A percentile compares a stretch with the other conserved stretches of the same genome.
These are phyloP conservation scores for Furcasterigmium furcatum DNA, from an alignment of 2,329 filamentous ascomycete genomes.

Conservation along the genomic window DNA sequence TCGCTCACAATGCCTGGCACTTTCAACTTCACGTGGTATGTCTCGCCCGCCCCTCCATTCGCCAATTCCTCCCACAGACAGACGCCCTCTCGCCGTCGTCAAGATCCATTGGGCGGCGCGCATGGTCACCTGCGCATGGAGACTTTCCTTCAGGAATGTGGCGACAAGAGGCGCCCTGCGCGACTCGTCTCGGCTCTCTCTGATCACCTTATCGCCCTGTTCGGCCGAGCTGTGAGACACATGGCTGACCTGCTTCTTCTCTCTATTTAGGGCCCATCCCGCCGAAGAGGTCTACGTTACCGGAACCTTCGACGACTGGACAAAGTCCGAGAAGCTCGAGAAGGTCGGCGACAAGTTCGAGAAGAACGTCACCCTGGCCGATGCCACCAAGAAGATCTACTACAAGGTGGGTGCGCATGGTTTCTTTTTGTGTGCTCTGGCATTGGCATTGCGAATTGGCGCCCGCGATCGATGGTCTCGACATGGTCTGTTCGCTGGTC, in stretches of 20 bases:
- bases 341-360: conserved; percentile 71
- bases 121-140: neutral
- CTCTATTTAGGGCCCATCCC: conserved; percentile 68
- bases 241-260: conserved; percentile 7
- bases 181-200: too few relatives aligned
- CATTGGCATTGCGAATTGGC: neutral
- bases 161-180: too few relatives aligned
- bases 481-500: neutral
- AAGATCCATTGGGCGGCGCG: neutral
- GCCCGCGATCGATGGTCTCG: neutral
- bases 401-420: conserved; percentile 71
- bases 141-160: neutral
- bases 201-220: too few relatives aligned
- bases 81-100: neutral
- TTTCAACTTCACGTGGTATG: conserved; percentile 15
- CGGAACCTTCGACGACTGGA: conserved; percentile 93
- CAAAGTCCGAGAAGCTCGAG: conserved; percentile 78
- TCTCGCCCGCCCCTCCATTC: neutral
- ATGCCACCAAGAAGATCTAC: conserved; percentile 68
- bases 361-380: conserved; percentile 74
- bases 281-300: conserved; percentile 91
- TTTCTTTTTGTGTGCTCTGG: conserved; percentile 26
- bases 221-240: neutral
- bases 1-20: conserved; percentile 4
- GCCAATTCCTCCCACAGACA: conserved; percentile 2